Percentiles rank a stretch among this genome's conserved stretches.
Conservation (phyloP, 345 rosid species). For the Kandelia obovata region DNA sequence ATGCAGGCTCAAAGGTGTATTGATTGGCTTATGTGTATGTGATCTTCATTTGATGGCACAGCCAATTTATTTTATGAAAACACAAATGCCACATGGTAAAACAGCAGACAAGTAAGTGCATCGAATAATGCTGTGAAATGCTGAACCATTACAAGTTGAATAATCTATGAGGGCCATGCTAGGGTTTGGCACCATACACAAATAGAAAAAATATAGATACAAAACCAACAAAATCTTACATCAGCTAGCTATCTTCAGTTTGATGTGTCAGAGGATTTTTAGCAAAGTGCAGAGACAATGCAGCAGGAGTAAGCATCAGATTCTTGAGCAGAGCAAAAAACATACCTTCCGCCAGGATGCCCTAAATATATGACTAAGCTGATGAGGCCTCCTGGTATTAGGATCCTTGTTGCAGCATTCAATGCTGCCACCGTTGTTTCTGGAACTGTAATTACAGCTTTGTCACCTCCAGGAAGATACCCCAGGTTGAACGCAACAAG, state of each 20-base stretch:
- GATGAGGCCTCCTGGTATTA: conserved; percentile 68
- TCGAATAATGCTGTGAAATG: background rate
- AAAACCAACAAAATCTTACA: background rate
- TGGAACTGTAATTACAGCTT: conserved; percentile 51
- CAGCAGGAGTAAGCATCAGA: background rate
- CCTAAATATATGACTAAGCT: conserved; percentile 79
- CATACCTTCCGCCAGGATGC: conserved; percentile 84
- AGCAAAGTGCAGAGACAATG: background rate
- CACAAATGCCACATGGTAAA: background rate
- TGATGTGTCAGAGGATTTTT: background rate
- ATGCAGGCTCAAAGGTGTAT: too few relatives aligned
- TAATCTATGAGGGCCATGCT: background rate
- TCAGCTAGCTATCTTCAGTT: background rate
- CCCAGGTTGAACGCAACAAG: conserved; percentile 92
- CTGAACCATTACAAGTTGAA: background rate
- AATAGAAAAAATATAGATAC: background rate
- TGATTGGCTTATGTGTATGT: too few relatives aligned
- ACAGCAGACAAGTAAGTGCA: background rate
- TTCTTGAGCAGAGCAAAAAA: background rate
- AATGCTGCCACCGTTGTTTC: conserved; percentile 61
- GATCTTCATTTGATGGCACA: background rate
- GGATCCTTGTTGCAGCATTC: conserved; percentile 59
- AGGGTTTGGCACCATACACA: background rate
- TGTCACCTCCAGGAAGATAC: conserved; percentile 88
- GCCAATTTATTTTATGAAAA: background rate